A percentile compares a stretch with the other conserved stretches of the same genome.
phyloP scores from a whole-genome alignment of 2,329 filamentous ascomycete genomes.

The Cercospora janseana region DNA sequence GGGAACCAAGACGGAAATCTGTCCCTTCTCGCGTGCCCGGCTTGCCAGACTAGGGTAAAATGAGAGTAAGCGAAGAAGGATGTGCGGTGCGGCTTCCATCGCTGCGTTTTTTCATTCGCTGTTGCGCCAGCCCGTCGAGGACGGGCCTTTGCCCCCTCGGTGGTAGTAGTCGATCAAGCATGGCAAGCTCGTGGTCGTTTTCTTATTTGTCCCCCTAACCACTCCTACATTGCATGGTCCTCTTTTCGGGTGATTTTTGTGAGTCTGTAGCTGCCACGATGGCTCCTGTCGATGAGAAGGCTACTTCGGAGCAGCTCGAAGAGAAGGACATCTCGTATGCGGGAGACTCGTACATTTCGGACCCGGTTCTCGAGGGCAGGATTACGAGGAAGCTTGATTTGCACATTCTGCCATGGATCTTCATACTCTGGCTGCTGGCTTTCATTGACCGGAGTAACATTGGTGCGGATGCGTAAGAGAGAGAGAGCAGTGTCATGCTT shows the following conservation, averaged over 20 bases:
- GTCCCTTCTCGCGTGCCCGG: no score
- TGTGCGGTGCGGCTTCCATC: no score
- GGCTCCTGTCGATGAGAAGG: constrained; percentile 13
- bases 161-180: background rate
- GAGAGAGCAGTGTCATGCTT: background rate
- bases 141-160: no score
- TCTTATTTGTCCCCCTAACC: background rate
- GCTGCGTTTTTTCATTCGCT: no score
- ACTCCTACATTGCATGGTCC: background rate
- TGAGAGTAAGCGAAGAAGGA: no score
- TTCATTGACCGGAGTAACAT: constrained; percentile 47
- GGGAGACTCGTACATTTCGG: constrained; percentile 1
- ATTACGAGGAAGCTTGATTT: constrained; percentile 46
- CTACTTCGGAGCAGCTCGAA: constrained; percentile 13
- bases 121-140: no score
- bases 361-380: constrained; percentile 16
- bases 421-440: constrained; percentile 48
- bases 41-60: no score
- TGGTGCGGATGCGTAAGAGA: constrained; percentile 18
- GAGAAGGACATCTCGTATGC: constrained; percentile 12
- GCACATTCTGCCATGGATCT: constrained; percentile 48
- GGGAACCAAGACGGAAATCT: no score
- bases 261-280: background rate
- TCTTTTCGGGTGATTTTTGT: no score
- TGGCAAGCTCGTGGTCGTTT: background rate